These are phyloP conservation scores for Paraurostyla sp. DNA, from an alignment of 73 alveolate genomes.

Conservation along the genomic window DNA sequence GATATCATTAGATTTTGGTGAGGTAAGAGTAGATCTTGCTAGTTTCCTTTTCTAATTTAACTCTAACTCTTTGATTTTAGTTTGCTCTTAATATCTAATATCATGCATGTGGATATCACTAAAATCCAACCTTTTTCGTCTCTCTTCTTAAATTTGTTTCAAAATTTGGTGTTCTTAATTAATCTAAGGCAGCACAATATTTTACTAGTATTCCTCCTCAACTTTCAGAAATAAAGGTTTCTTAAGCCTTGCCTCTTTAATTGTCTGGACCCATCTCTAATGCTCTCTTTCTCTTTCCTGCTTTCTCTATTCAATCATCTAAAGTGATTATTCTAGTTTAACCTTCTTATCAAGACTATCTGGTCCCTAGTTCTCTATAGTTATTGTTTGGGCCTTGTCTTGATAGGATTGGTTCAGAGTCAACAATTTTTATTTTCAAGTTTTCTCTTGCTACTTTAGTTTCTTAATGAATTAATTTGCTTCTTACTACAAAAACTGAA, in stretches of 20 bases:
- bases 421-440: background rate
- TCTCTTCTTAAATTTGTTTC: background rate
- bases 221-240: background rate
- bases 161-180: background rate
- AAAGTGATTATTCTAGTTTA: no score
- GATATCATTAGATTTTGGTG: background rate
- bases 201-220: slow-evolving; percentile 4
- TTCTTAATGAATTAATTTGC: slow-evolving; percentile 13
- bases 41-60: background rate
- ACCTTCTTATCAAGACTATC: no score
- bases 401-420: background rate
- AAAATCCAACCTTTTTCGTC: background rate
- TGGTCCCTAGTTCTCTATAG: no score
- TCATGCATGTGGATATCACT: slow-evolving; percentile 3
- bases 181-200: slow-evolving; percentile 25
- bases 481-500: background rate
- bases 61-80: background rate
- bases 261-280: background rate
- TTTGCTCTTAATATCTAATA: background rate
- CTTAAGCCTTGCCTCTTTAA: background rate
- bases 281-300: slow-evolving; percentile 1
- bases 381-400: no score
- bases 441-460: background rate
- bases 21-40: background rate
- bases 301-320: background rate